Percentiles rank a stretch among this genome's conserved stretches.
Evolutionary conservation across 257 asterid genomes (phyloP).

Genomic region (Linderniella brevidens): DNA sequence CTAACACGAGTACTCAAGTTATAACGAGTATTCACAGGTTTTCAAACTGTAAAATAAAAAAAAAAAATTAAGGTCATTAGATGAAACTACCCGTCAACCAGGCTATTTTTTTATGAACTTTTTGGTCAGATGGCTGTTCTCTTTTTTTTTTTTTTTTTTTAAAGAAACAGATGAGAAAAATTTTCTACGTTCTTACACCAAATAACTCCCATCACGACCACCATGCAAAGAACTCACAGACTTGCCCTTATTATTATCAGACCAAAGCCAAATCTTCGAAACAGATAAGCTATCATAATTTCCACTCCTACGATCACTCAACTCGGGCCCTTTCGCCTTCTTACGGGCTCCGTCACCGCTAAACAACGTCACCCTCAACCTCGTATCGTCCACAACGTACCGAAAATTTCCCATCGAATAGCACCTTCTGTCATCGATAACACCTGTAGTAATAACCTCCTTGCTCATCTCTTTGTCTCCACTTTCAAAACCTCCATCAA

Average conservation of each 20-base stretch:
- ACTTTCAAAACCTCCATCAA: background rate
- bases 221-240: too few relatives aligned
- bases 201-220: too few relatives aligned
- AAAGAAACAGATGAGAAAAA: too few relatives aligned
- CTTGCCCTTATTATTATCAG: conserved; percentile 69
- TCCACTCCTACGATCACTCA: conserved; percentile 41
- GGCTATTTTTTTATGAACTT: too few relatives aligned
- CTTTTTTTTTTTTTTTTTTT: too few relatives aligned
- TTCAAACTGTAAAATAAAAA: too few relatives aligned
- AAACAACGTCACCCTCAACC: conserved; percentile 33
- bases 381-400: conserved; percentile 80
- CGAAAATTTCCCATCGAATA: conserved; percentile 88
- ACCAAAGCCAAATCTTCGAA: conserved; percentile 95
- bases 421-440: conserved; percentile 77
- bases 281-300: conserved; percentile 96
- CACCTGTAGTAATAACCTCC: conserved; percentile 52
- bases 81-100: too few relatives aligned
- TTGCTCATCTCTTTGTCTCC: background rate
- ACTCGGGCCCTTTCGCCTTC: conserved; percentile 19
- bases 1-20: too few relatives aligned
- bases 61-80: too few relatives aligned
- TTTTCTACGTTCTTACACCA: too few relatives aligned
- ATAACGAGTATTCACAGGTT: too few relatives aligned
- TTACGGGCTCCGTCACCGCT: background rate
- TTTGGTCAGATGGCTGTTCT: too few relatives aligned